phyloP scores from a whole-genome alignment of 83 land plant species.

The Thuja plicata region DNA sequence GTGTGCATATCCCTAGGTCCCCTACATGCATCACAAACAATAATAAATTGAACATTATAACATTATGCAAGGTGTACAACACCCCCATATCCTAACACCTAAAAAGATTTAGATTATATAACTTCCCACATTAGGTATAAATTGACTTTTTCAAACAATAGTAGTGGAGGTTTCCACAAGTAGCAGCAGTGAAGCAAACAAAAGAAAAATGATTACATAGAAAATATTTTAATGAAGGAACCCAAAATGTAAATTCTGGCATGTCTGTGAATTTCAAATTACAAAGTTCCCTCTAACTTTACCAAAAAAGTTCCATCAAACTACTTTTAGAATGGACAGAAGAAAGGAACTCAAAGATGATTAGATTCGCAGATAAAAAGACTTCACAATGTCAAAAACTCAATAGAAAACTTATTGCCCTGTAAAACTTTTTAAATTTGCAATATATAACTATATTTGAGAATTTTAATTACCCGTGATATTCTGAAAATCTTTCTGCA shows the following conservation, averaged over 20 bases:
- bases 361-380: background rate
- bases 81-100: no score
- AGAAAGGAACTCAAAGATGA: background rate
- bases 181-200: background rate
- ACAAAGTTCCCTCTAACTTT: background rate
- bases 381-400: background rate
- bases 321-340: background rate
- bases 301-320: background rate
- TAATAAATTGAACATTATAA: no score
- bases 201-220: background rate
- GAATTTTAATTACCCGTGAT: constrained; percentile 53
- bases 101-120: no score
- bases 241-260: background rate
- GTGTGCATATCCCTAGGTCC: no score
- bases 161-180: no score
- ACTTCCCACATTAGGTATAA: no score
- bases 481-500: constrained; percentile 73
- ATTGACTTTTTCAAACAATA: no score
- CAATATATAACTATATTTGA: background rate
- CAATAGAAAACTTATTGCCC: background rate
- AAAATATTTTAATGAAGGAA: background rate
- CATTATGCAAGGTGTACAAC: no score
- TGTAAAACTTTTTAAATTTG: background rate
- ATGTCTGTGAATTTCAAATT: background rate
- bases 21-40: no score